Evolutionary conservation across 2,329 filamentous ascomycete genomes (phyloP), one percentile per base, ranked within the genome.

Genomic region (Fusarium incarnatum): DNA sequence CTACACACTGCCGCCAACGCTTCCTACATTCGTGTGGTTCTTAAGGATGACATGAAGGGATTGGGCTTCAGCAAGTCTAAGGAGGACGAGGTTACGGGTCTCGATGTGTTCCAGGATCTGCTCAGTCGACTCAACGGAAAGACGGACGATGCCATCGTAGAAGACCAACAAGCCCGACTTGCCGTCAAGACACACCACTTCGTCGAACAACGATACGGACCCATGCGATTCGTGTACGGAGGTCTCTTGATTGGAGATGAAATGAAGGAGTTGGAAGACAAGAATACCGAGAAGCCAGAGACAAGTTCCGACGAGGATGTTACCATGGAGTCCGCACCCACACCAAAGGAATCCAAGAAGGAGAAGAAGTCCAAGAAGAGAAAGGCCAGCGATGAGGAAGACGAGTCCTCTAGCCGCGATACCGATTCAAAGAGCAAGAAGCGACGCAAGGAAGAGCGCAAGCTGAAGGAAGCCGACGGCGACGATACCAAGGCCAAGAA

Each of bases 41-140:
- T 98, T 68, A 97, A 97, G 77, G 94, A 98, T 77, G 94, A 98
- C 78, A 97, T 91, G 74, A 88, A 97, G 45, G 96, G 96, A 5
- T 84, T 99, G 45, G 96, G 96, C 30, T 96, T 94, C 70, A 91
- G 91, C 79, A 86, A 89, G 68, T 91, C 91, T 57, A 89, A 89
- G 74, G 90, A 91, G 71, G 90, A 94, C 71, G 88, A 93, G 77
- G 89, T 94, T 68, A 97, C 95, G 23, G 96, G 95, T 0, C 85
- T 98, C 40, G 92, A 94, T 77, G 92, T 91, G 20, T 94, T 98
- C 73, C 93, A 94, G 76, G 93, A 93, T 69, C 83, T 99, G 7
- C 83, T 99, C 22, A 94, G 95, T 23, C 86, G 96, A 56, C 82
- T 99, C 60, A 99, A 99, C 79, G 96, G 95, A 53, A 96, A 94